These are phyloP conservation scores for Coemansia sp. DNA, from an alignment of 371 early-diverging fungal genomes.

Conservation along the genomic window DNA sequence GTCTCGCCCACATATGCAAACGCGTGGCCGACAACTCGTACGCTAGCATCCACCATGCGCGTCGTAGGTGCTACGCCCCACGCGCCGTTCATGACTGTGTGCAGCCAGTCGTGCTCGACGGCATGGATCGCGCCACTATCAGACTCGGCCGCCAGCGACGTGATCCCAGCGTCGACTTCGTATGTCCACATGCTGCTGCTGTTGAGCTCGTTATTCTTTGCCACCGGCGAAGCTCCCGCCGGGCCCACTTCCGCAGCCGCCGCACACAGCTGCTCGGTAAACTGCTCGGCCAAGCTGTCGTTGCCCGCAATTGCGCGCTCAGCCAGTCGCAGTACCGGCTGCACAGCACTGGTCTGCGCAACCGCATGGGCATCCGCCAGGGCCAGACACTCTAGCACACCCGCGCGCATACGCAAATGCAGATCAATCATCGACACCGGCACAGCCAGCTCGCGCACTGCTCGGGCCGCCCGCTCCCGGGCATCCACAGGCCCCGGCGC, in stretches of 20 bases:
- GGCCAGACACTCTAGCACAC: constrained; percentile 33
- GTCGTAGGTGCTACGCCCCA: neutral
- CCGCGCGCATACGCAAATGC: constrained; percentile 21
- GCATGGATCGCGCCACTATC: constrained; percentile 9
- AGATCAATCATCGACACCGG: constrained; percentile 10
- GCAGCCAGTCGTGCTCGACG: constrained; percentile 33
- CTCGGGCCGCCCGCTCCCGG: no score
- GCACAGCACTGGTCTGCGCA: neutral
- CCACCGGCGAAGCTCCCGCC: neutral
- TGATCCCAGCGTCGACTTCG: constrained; percentile 48
- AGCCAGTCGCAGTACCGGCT: constrained; percentile 28
- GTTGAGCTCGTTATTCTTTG: neutral
- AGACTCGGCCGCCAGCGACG: constrained; percentile 30
- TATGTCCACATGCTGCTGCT: constrained; percentile 42
- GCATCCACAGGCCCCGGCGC: constrained; percentile 17
- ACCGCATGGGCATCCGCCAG: neutral
- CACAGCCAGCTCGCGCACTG: constrained; percentile 12
- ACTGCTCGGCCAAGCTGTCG: constrained; percentile 31
- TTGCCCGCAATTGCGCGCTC: constrained; percentile 33
- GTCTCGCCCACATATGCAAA: constrained; percentile 63
- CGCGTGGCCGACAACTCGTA: constrained; percentile 74
- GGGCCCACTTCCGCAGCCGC: neutral
- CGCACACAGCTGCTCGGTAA: constrained; percentile 9
- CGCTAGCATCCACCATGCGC: constrained; percentile 59
- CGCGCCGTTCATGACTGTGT: neutral